Conservation (phyloP, 345 rosid genomes). For the Gossypium rotundifolium region DNA sequence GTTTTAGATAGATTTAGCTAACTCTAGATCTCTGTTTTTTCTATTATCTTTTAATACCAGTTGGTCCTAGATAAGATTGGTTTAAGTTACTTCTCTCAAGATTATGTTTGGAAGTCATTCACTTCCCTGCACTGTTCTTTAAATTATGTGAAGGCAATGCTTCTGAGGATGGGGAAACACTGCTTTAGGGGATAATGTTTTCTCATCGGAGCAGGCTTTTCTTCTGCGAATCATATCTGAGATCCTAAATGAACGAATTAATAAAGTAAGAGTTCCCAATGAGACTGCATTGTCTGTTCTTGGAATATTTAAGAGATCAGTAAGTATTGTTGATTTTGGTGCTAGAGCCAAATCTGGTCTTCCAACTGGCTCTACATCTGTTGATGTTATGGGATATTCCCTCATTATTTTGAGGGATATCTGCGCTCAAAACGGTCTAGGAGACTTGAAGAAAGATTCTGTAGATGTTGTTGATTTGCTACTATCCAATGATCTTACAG, state of each 20-base stretch:
- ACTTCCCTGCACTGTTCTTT: slow-evolving; percentile 45
- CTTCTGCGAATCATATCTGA: slow-evolving; percentile 52
- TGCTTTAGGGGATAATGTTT: slow-evolving; percentile 12
- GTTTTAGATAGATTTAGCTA: not conserved
- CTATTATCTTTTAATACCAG: slow-evolving; percentile 23
- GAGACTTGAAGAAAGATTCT: slow-evolving; percentile 20
- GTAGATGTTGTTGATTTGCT: slow-evolving; percentile 35
- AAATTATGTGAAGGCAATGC: slow-evolving; percentile 14
- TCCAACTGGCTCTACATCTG: slow-evolving; percentile 44
- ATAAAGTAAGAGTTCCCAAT: slow-evolving; percentile 31
- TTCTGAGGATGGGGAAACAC: slow-evolving; percentile 15
- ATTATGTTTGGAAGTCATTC: slow-evolving; percentile 48
- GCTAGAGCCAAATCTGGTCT: slow-evolving; percentile 42
- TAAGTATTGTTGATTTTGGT: slow-evolving; percentile 25
- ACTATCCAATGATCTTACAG: slow-evolving; percentile 44
- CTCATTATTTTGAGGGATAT: slow-evolving; percentile 50
- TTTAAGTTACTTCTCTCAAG: slow-evolving; percentile 62
- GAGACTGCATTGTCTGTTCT: slow-evolving; percentile 29
- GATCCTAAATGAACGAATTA: slow-evolving; percentile 44
- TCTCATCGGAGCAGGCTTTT: slow-evolving; percentile 54
- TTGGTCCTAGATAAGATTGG: slow-evolving; percentile 76
- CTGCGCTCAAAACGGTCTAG: slow-evolving; percentile 40
- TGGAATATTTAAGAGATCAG: slow-evolving; percentile 37
- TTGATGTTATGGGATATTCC: slow-evolving; percentile 63
- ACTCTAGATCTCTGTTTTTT: not conserved